Evolutionary conservation across 768 basidiomycete genomes (phyloP).

Genomic region (Rhodotorula sphaerocarpa): DNA sequence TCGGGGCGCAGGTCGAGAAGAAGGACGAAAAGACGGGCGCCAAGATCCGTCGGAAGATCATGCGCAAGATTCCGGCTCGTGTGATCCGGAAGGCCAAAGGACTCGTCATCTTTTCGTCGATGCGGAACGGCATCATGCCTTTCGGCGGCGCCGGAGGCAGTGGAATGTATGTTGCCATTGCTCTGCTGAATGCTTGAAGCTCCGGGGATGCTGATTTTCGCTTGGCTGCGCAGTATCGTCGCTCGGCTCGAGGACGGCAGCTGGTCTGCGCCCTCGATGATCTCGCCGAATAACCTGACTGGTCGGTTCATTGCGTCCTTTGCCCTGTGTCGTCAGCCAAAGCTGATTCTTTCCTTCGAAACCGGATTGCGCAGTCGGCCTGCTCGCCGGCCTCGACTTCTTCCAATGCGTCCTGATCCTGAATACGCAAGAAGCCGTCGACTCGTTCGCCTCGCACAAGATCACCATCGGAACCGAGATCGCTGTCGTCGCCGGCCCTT

Average conservation of each 20-base stretch:
- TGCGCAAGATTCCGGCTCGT: conserved; percentile 23
- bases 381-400: conserved; percentile 35
- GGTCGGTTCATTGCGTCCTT: not conserved
- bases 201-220: too few relatives aligned
- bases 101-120: conserved; percentile 34
- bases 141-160: conserved; percentile 25
- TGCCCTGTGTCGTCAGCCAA: too few relatives aligned
- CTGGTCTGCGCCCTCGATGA: conserved; percentile 39
- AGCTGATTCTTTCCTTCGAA: too few relatives aligned
- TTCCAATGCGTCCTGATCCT: conserved; percentile 36
- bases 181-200: too few relatives aligned
- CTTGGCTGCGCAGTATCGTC: too few relatives aligned
- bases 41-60: conserved; percentile 27
- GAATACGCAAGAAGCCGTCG: conserved; percentile 36
- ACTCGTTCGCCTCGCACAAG: conserved; percentile 38
- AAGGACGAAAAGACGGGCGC: conserved; percentile 23
- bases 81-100: conserved; percentile 27
- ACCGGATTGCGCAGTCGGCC: too few relatives aligned
- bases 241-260: conserved; percentile 26
- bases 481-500: conserved; percentile 37
- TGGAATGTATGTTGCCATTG: too few relatives aligned
- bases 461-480: conserved; percentile 36
- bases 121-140: conserved; percentile 32
- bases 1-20: conserved; percentile 10
- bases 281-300: conserved; percentile 38